Evolutionary conservation across 495 filamentous ascomycete genomes (phyloP), one percentile per base, ranked within the genome.

Genomic region (Penicillium tannophilum): DNA sequence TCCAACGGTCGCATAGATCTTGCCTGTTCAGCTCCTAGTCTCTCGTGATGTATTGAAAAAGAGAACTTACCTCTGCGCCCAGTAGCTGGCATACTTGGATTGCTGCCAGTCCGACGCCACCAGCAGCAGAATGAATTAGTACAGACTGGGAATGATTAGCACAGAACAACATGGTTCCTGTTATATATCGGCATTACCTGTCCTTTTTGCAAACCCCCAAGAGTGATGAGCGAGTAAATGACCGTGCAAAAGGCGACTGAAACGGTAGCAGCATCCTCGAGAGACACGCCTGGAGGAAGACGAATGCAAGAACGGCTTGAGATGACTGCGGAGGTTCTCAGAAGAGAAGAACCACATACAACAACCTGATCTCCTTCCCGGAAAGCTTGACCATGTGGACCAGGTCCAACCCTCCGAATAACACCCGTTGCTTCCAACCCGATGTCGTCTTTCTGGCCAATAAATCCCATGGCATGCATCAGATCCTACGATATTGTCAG

Each of bases 341-440:
- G 12, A 4, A 54, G 12, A 16, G 58, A 59, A 9, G 53, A 45
- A 39, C 52, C 54, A 33, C 63, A 16, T 0, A 69, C 16, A 24
- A 69, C 43, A 3, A 83, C 80, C 12, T 70, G 64, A 59, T 76
- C 73, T 0, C 82, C 81, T 5, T 59, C 60, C 17, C 80, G 79
- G 28, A 28, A 28, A 7, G 0, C 28, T 28, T 28, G 28, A 4
- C 28, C 3, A 28, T 28, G 28, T 28, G 28, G 28, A 10, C 63
- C 17, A 9, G 39, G 20, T n/a, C 41, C 53, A 55, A 14, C 1
- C 1, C 41, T 19, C 5, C 14, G 3, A 4, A 55, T 41, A 11
- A 33, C 16, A 2, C 51, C 80, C 35, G 70, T 71, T 16, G 67
- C 71, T 52, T 79, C 77, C 26, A 66, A 7, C 5, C 62, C 69